Base-by-base conservation (phyloP, 177 flowering plant genomes). In the Vitis hybrid region DNA sequence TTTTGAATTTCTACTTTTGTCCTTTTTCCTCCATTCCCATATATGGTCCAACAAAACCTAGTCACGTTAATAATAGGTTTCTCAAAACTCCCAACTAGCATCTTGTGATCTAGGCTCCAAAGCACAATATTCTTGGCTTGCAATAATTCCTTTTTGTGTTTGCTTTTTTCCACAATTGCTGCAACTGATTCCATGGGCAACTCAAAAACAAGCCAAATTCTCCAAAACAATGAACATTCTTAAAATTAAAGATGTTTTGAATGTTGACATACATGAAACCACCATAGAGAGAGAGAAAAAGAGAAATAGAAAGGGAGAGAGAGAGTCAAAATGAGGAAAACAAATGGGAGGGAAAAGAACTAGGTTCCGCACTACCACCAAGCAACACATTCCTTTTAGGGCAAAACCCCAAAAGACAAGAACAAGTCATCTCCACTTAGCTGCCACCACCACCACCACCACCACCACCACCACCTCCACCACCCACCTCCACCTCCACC, bases 321-420 rank as follows among this genome's bases (percentile, higher is more conserved):
- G 31, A 31, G 60, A 31, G 45, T 51, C 19, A 14, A 67, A 59
- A 6, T 19, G 2, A 16, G 5, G 29, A 18, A 29, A 52, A 22
- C 19, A 11, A 53, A 48, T 8, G 65, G 16, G 51, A 31, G 57
- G 57, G 31, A 58, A 48, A 56, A 57, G 69, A 74, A 59, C 60
- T 10, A 20, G 69, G 65, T 69, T 69, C 72, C 61, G 69, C 77
- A 74, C 76, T 59, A 64, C 15, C 61, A 64, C 18, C 34, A 22
- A 26, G 65, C 61, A 52, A 39, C 15, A 59, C 51, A 50, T 71
- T 75, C 73, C 80, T 74, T 74, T 74, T 80, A 71, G 73, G 67
- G 79, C 62, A 76, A 76, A 74, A 67, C 66, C 76, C 74, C 48
- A 5, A 39, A 77, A 71, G 63, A 55, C 51, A 61, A 55, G 19